Base-by-base conservation (phyloP, 768 basidiomycete species). In the Kockovaella imperatae region DNA sequence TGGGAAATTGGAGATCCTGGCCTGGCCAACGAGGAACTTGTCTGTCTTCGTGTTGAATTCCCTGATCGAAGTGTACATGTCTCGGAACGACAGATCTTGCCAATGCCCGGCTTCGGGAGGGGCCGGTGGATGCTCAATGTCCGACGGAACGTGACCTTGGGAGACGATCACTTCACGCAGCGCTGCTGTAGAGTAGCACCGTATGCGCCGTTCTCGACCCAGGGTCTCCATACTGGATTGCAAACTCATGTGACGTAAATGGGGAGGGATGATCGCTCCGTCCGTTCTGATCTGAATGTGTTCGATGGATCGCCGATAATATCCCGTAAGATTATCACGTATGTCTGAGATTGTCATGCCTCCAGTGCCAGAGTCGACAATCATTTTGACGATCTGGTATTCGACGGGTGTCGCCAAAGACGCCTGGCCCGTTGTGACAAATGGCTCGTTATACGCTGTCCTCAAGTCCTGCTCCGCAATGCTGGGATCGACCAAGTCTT, bases 171-270 rank as follows among this genome's bases (percentile, higher is more conserved):
- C 74, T 25, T 74, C 67, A 25, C 75, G 77, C 70, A 86, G 93
- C 25, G 81, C 79, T 1, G 78, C 76, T 35, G 83, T 67, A 0
- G 86, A 86, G 73, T 80, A 90, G 64, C 87, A 87, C 53, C 87
- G 78, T 66, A 87, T 80, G 20, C 87, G 83, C 24, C 88, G 82
- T 72, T 96, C 87, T 29, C 88, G 80, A 4, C 87, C 87, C 53
- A 77, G 76, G 0, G 80, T 86, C 71, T 95, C 91, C 77, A 83
- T 83, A 24, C 86, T 68, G 30, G 81, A 79, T 18, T 78, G 77
- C 42, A 87, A 78, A 23, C 80, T 77, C 32, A 86, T 74, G 66
- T 89, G 84, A 43, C 75, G 74, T 13, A 90, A 77, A 67, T 88
- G 86, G 4, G 78, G 51, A 3, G 87, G 87, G 13, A 82, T 80